Evolutionary conservation across 306 rosid genomes (phyloP), one percentile per base, ranked within the genome.

Genomic region (Prinsepia uniflora): DNA sequence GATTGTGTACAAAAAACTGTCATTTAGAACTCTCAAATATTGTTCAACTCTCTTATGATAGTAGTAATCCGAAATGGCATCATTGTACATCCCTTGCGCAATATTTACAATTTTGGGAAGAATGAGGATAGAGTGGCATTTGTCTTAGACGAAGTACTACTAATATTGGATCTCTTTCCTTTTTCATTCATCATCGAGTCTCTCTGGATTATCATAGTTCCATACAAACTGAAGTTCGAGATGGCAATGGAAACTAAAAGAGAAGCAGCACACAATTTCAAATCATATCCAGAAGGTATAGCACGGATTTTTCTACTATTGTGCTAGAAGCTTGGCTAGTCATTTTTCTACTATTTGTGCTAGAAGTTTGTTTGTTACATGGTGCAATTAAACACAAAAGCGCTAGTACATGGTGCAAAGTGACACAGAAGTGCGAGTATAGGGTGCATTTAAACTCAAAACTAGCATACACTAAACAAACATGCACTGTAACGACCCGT

Each of bases 1-100:
- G 75, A 72, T 81, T 79, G 44, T 90, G 92, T 84, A 88, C 86
- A 86, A 86, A 64, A 46, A 64, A 77, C 79, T 81, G 50, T 62
- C 79, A 42, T 48, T 73, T 49, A 67, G 14, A 42, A 63, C 47
- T 76, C 73, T 68, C 63, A 24, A 43, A 63, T 75, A 49, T 49
- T 72, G 68, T 85, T 81, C 34, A 68, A 46, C 52, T 58, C 57
- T 47, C 45, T 22, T 58, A 55, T 44, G 58, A 4, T 65, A 55
- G n/a, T 24, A 39, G 45, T 61, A 61, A 39, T 45, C 66, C 24
- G 3, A 61, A 40, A 40, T 6, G 8, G 6, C 47, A 10, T 39
- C 46, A 40, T 8, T 36, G 5, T 61, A 17, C 47, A 61, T 39
- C 22, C 0, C 5, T 57, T 57, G 42, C 4, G n/a, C 8, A 58